Conservation (phyloP, 1,284 basidiomycete species). For the Boletellus dicymbophilus region DNA sequence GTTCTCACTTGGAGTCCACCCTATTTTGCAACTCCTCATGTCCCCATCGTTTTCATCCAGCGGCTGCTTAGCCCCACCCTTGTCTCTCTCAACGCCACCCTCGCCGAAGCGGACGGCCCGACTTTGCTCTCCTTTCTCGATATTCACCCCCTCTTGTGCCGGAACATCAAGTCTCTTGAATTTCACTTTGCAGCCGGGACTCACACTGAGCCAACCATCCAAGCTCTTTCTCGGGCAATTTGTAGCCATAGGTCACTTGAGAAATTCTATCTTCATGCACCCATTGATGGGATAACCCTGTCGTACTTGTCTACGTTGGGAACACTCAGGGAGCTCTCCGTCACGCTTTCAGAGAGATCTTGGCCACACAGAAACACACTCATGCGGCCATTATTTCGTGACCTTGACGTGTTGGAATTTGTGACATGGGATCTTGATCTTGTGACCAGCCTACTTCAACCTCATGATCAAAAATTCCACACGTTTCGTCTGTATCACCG, state of each 20-base stretch:
- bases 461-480: slow-evolving; percentile 8
- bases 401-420: slow-evolving; percentile 6
- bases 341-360: background rate
- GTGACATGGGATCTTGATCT: slow-evolving; percentile 10
- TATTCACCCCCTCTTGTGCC: slow-evolving; percentile 6
- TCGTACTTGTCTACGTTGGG: slow-evolving; percentile 6
- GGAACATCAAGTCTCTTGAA: slow-evolving; percentile 3
- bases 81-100: slow-evolving; percentile 1
- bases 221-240: slow-evolving; percentile 11
- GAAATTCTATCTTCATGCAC: background rate
- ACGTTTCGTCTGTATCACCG: slow-evolving; percentile 2
- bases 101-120: slow-evolving; percentile 11
- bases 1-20: slow-evolving; percentile 8
- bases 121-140: slow-evolving; percentile 15
- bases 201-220: background rate
- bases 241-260: slow-evolving; percentile 2
- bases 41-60: slow-evolving; percentile 10
- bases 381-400: background rate
- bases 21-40: background rate
- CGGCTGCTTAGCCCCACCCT: slow-evolving; percentile 17
- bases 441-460: slow-evolving; percentile 8
- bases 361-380: background rate
- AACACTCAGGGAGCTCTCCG: slow-evolving; percentile 11
- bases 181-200: background rate
- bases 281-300: slow-evolving; percentile 8